Base-by-base conservation (phyloP, 371 early-diverging fungal species). In the Rhizopus arrhizus region DNA sequence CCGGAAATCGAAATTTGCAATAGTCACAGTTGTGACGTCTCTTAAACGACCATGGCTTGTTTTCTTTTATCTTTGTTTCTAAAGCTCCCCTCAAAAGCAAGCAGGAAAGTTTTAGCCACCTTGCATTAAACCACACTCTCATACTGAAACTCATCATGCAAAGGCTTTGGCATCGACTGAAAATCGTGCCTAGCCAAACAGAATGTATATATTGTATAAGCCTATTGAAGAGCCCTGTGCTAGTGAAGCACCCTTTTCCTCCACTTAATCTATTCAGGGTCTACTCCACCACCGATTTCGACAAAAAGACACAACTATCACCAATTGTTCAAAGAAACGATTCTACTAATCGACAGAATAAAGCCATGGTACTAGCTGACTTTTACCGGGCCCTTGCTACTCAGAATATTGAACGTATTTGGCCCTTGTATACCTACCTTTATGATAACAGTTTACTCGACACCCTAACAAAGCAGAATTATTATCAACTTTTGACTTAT, bases 321-420 rank as follows among this genome's bases (percentile, higher is more conserved):
- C 10, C 49, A 53, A 28, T n/a, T 28, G 11, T 40, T 41, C 11
- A 15, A 34, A 15, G 12, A 22, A 16, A 22, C 51, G 5, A 57
- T 35, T 34, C 29, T 31, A 36, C 22, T 31, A 56, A 45, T 40
- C 34, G 31, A 51, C 12, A 33, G 36, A 67, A 53, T 47, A 74
- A 68, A 56, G 53, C 66, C 28, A 31, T 51, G 0, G 36, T 67
- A n/a, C 42, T 77, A 15, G 72, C 76, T 5, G 62, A 73, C 49
- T 74, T 81, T 38, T 65, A 81, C 38, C 64, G 68, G 51, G 59
- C 65, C 4, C 55, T 81, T 34, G 63, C 73, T 6, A 75, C 81
- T 5, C 74, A 77, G 52, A 73, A 77, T 51, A 68, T 81, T 34
- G 77, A 77, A 31, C 62, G 47, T 15, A 72, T 81, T n/a, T 81